Percentiles rank a stretch among this genome's conserved stretches.
phyloP scores from a whole-genome alignment of 352 stramenopile species.

The Phytopythium oedochilum region DNA sequence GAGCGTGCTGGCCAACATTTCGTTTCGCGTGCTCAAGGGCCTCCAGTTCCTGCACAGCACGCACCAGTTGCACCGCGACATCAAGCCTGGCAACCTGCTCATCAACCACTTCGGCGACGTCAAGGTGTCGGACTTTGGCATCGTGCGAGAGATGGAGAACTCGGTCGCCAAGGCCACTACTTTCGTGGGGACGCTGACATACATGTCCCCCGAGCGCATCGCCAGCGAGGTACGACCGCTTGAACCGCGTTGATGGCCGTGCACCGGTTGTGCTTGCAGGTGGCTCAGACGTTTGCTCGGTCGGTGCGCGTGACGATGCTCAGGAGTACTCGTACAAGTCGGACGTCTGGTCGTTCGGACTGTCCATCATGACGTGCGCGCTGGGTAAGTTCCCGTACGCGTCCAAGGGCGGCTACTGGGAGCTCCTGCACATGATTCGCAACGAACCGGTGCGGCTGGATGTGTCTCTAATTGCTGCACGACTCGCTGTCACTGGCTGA shows the following conservation, averaged over 20 bases:
- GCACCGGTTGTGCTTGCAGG: neutral
- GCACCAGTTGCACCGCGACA: slow-evolving; percentile 91
- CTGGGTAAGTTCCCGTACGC: slow-evolving; percentile 87
- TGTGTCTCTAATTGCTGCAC: too few species aligned
- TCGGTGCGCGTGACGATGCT: slow-evolving; percentile 7
- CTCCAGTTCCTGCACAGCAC: slow-evolving; percentile 88
- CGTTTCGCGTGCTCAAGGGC: slow-evolving; percentile 80
- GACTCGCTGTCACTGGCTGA: too few species aligned
- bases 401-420: slow-evolving; percentile 86
- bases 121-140: slow-evolving; percentile 88
- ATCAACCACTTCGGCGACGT: slow-evolving; percentile 90
- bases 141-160: slow-evolving; percentile 83
- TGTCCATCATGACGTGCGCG: slow-evolving; percentile 89
- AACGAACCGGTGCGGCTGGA: slow-evolving; percentile 58
- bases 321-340: slow-evolving; percentile 86
- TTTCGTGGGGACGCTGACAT: slow-evolving; percentile 91
- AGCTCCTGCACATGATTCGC: slow-evolving; percentile 86
- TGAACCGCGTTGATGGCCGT: neutral
- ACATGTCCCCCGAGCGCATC: slow-evolving; percentile 94
- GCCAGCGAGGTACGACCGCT: slow-evolving; percentile 52
- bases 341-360: slow-evolving; percentile 82
- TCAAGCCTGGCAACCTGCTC: slow-evolving; percentile 93
- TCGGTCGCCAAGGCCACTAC: slow-evolving; percentile 84
- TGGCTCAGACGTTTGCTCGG: neutral
- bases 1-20: slow-evolving; percentile 87